Evolutionary conservation across 148 eudicot species (phyloP), one percentile per base, ranked within the genome.

Genomic region (Amaranthus palmeri): DNA sequence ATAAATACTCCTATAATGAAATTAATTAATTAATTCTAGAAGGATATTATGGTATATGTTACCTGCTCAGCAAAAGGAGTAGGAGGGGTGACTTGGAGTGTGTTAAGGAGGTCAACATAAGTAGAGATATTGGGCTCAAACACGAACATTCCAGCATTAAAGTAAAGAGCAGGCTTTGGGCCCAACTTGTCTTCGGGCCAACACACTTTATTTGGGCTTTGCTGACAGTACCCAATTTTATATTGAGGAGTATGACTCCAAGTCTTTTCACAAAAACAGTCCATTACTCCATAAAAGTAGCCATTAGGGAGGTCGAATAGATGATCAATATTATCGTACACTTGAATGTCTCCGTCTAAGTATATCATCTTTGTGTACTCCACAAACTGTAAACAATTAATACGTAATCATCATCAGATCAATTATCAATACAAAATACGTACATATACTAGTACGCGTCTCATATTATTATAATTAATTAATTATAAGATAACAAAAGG

Each of bases 21-120:
- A 15, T 18, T 53, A 12, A 15, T 54, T 14, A 61, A 3, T 14
- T 42, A 25, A 25, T 56, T 52, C 0, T 56, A 57, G 43, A 3
- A 8, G 43, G 4, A n/a, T n/a, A n/a, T n/a, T n/a, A n/a, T n/a
- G n/a, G n/a, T n/a, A n/a, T n/a, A n/a, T n/a, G n/a, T n/a, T 68
- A 84, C 87, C 85, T 84, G 87, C 46, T 84, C 87, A 3, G 87
- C 87, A 64, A 84, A 84, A 61, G 85, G 70, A 3, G 87, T 84
- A 54, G 77, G 74, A 71, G 85, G 81, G 25, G 85, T 79, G 56
- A 71, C 10, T 74, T 72, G 81, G 77, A 83, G 74, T 4, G 71
- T 70, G 15, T 25, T 45, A 3, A 80, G 77, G 72, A 79, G 71
- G 54, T 74, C 77, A 7, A 61, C 48, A 45, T 78, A 80, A 66